Evolutionary conservation across 2,329 filamentous ascomycete genomes (phyloP).

Genomic region (Teratosphaeria pseudoeucalypti): DNA sequence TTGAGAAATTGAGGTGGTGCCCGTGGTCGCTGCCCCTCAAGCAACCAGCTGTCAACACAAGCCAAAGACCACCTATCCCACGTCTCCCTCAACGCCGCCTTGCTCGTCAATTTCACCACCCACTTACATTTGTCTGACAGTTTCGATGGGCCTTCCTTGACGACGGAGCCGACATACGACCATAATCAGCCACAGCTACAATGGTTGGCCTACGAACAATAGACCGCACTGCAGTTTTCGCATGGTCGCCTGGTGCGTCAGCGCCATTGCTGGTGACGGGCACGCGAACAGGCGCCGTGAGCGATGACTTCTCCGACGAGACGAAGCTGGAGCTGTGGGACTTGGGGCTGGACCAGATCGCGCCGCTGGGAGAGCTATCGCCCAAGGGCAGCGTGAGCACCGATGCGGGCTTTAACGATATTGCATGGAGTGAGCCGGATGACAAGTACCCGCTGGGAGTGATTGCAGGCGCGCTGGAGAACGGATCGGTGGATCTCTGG

Average conservation of each 20-base stretch:
- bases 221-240: slow-evolving; percentile 89
- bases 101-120: neutral
- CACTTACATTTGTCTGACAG: neutral
- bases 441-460: slow-evolving; percentile 73
- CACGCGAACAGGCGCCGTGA: slow-evolving; percentile 87
- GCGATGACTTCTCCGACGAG: slow-evolving; percentile 95
- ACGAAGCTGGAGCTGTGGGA: slow-evolving; percentile 97
- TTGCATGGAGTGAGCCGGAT: slow-evolving; percentile 81
- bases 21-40: neutral
- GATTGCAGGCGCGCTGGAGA: slow-evolving; percentile 90
- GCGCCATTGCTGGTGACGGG: slow-evolving; percentile 83
- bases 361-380: slow-evolving; percentile 71
- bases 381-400: slow-evolving; percentile 74
- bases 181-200: slow-evolving; percentile 12
- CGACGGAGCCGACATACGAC: neutral
- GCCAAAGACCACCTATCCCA: neutral
- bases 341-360: slow-evolving; percentile 66
- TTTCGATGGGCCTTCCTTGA: neutral
- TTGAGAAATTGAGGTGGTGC: neutral
- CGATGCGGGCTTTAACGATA: slow-evolving; percentile 93
- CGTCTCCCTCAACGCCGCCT: neutral
- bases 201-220: slow-evolving; percentile 98
- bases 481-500: slow-evolving; percentile 87
- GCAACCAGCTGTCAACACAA: neutral
- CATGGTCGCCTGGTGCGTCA: slow-evolving; percentile 77